Conservation (phyloP, 2,329 filamentous ascomycete genomes). For the Aspergillus viridinutans region DNA sequence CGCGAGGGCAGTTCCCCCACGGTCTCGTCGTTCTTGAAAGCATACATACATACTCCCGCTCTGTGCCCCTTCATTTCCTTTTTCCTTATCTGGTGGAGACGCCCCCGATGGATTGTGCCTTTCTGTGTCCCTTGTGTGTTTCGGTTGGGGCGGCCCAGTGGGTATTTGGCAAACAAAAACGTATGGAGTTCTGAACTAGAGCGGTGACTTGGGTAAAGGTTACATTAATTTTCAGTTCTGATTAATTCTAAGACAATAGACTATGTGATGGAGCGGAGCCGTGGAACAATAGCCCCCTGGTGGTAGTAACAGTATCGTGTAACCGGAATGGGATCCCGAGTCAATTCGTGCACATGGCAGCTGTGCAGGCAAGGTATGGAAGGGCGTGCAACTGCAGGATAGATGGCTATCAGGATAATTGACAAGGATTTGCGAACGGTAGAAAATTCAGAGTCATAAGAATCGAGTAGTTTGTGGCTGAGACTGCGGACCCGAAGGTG, state of each 20-base stretch:
- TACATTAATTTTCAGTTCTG: not conserved
- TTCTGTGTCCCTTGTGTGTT: conserved; percentile 7
- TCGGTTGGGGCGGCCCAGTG: not conserved
- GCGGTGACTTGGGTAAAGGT: not conserved
- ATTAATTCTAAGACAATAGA: not conserved
- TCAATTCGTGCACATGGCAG: not conserved
- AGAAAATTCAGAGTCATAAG: not conserved
- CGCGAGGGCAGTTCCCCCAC: conserved; percentile 19
- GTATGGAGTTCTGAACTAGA: conserved; percentile 7
- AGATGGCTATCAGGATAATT: not conserved
- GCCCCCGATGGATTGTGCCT: conserved; percentile 4
- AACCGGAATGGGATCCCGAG: not conserved
- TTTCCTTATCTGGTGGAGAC: conserved; percentile 1
- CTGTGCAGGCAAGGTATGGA: not conserved
- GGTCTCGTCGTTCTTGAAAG: conserved; percentile 18
- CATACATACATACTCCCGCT: not conserved
- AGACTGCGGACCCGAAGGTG: not conserved
- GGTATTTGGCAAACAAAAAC: conserved; percentile 4
- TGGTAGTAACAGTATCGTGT: not conserved
- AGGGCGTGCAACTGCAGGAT: not conserved
- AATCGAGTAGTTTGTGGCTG: not conserved
- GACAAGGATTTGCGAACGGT: not conserved
- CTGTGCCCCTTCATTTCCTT: conserved; percentile 8
- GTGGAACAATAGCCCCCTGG: not conserved
- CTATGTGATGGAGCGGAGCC: not conserved